A percentile compares a stretch with the other conserved stretches of the same genome.
Conservation (phyloP, 345 rosid genomes). For the Eucalyptus melliodora region DNA sequence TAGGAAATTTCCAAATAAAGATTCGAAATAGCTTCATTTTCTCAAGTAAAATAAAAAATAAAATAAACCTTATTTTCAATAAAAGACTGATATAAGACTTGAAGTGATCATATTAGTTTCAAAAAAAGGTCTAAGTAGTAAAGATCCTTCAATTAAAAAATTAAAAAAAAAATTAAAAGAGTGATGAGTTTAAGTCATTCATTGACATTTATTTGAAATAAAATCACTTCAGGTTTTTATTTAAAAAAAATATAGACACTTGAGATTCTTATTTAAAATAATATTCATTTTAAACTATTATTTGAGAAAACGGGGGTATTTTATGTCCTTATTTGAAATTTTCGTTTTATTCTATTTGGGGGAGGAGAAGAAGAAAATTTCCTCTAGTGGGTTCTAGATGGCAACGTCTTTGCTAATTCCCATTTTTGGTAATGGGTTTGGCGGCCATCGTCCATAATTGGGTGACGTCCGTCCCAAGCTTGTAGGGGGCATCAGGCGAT, state of each 20-base stretch:
- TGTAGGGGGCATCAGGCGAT: neutral
- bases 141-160: no score
- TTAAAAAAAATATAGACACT: accelerated
- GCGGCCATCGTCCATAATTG: neutral
- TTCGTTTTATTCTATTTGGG: no score
- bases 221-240: accelerated
- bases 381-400: neutral
- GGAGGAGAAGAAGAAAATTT: neutral
- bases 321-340: accelerated
- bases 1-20: no score
- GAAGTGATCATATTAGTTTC: no score
- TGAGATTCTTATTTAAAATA: accelerated
- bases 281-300: accelerated
- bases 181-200: accelerated
- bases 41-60: no score
- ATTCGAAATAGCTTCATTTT: no score
- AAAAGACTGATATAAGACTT: no score
- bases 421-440: neutral
- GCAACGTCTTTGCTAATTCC: neutral
- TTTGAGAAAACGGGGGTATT: accelerated
- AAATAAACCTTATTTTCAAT: no score
- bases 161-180: no score
- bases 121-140: accelerated
- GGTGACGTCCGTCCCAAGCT: neutral
- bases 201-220: no score